Conservation (phyloP, 1,284 basidiomycete species). For the Malassezia obtusa region DNA sequence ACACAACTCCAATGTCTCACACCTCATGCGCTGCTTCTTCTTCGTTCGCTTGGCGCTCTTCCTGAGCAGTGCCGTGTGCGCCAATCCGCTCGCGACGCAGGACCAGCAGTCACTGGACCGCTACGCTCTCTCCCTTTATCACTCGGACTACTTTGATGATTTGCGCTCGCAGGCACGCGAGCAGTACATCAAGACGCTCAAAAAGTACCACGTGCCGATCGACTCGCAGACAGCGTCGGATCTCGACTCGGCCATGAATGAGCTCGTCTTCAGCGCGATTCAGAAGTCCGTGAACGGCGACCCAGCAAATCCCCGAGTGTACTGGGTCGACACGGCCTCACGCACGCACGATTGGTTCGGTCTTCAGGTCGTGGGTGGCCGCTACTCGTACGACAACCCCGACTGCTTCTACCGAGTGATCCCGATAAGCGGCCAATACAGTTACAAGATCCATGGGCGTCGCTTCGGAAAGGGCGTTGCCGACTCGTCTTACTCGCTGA, state of each 20-base stretch:
- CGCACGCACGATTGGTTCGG: slow-evolving; percentile 12
- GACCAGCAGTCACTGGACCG: slow-evolving; percentile 12
- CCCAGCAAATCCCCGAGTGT: slow-evolving; percentile 8
- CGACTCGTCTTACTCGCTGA: slow-evolving; percentile 14
- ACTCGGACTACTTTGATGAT: background rate
- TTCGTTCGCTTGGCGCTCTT: background rate
- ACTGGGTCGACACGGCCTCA: slow-evolving; percentile 14
- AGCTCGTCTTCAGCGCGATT: slow-evolving; percentile 15
- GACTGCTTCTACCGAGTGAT: slow-evolving; percentile 16
- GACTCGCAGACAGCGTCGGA: background rate
- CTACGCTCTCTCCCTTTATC: background rate
- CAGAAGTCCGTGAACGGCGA: slow-evolving; percentile 15
- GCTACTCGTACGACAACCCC: slow-evolving; percentile 19
- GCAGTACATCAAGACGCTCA: slow-evolving; percentile 9
- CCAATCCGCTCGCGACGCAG: slow-evolving; percentile 12
- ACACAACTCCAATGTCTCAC: no score
- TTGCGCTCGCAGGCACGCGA: background rate
- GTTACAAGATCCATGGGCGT: slow-evolving; percentile 9
- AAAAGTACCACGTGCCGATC: slow-evolving; percentile 10
- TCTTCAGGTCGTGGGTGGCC: slow-evolving; percentile 7
- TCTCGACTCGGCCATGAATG: slow-evolving; percentile 7
- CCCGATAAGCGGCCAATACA: slow-evolving; percentile 15
- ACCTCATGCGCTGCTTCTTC: background rate
- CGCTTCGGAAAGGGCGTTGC: slow-evolving; percentile 7
- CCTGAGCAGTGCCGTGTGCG: background rate